Evolutionary conservation across 306 rosid species (phyloP).

Genomic region (Castanea sativa): DNA sequence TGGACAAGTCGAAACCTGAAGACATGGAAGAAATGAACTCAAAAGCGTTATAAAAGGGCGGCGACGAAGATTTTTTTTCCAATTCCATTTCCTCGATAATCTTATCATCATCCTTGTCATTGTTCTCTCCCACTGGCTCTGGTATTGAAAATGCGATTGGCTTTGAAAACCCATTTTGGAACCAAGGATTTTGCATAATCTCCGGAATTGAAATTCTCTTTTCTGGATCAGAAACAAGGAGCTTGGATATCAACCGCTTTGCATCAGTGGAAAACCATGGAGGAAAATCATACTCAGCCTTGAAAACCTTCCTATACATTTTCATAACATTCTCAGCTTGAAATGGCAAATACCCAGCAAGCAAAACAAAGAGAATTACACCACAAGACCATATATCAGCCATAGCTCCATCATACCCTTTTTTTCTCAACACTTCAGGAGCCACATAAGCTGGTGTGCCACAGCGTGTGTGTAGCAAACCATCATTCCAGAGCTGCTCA

Average conservation of each 20-base stretch:
- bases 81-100: constrained; percentile 5
- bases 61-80: constrained; percentile 26
- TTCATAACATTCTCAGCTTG: constrained; percentile 60
- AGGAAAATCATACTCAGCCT: constrained; percentile 53
- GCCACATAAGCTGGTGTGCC: constrained; percentile 94
- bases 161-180: constrained; percentile 44
- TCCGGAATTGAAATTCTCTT: constrained; percentile 54
- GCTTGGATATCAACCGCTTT: constrained; percentile 43
- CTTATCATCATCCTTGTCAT: constrained; percentile 17
- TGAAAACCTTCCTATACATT: constrained; percentile 64
- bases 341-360: constrained; percentile 68
- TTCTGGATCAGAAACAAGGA: constrained; percentile 60
- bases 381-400: constrained; percentile 91
- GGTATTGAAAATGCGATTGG: constrained; percentile 45
- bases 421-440: constrained; percentile 70
- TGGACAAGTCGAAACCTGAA: constrained; percentile 67
- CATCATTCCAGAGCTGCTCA: constrained; percentile 63
- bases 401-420: constrained; percentile 76
- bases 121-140: constrained; percentile 8
- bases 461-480: constrained; percentile 72
- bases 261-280: constrained; percentile 61
- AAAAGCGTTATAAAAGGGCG: constrained; percentile 75
- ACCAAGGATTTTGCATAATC: constrained; percentile 62
- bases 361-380: constrained; percentile 59
- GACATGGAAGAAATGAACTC: constrained; percentile 78